These are phyloP conservation scores for Bauhinia variegata DNA, from an alignment of 306 rosid species.

Conservation along the genomic window DNA sequence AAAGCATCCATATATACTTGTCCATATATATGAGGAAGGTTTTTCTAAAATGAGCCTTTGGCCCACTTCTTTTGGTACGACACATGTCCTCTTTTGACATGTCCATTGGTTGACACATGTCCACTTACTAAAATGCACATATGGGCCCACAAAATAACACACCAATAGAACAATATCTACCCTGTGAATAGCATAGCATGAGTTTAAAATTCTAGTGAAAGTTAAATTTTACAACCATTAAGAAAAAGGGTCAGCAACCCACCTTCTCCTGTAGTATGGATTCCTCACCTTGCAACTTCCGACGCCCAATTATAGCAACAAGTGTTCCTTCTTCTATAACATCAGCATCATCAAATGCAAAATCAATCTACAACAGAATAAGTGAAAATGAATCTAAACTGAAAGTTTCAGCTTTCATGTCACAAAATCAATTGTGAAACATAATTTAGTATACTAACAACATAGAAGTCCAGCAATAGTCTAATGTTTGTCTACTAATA, in stretches of 20 bases:
- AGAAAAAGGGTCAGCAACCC: conserved; percentile 19
- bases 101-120: too few relatives aligned
- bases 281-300: conserved; percentile 59
- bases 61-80: too few relatives aligned
- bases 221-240: conserved; percentile 21
- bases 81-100: too few relatives aligned
- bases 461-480: conserved; percentile 11
- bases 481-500: background rate
- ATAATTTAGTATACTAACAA: conserved; percentile 27
- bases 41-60: too few relatives aligned
- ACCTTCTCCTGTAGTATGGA: conserved; percentile 83
- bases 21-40: too few relatives aligned
- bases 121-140: too few relatives aligned
- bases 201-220: too few relatives aligned
- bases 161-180: too few relatives aligned
- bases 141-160: too few relatives aligned
- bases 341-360: conserved; percentile 94
- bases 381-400: conserved; percentile 43
- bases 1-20: too few relatives aligned
- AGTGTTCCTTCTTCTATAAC: conserved; percentile 83
- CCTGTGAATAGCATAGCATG: too few relatives aligned
- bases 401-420: conserved; percentile 8
- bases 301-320: conserved; percentile 71
- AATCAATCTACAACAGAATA: conserved; percentile 76
- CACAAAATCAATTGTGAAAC: conserved; percentile 7